Base-by-base conservation (phyloP, 129 eudicot species). In the Escallonia herrerae region DNA sequence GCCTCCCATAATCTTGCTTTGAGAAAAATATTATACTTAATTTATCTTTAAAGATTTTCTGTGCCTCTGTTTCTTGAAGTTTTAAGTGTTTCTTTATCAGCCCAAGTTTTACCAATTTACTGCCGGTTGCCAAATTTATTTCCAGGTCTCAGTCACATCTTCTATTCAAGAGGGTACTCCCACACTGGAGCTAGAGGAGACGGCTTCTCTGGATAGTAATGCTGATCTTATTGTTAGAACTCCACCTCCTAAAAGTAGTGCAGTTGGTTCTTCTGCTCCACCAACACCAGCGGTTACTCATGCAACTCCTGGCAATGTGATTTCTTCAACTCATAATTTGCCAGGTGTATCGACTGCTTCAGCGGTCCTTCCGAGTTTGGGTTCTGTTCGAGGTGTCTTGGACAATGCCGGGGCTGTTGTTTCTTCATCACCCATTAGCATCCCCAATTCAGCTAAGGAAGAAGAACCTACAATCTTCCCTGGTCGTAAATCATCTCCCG, bases 401-500 rank as follows among this genome's bases (percentile, higher is more conserved):
- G 90, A 80, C 14, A 69, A 51, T 67, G 66, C 76, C 69, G 77
- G 66, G 70, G 76, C 79, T 43, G 6, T 82, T 37, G 61, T 67
- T 15, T 74, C 82, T 63, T 76, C 90, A 43, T 72, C 99, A 56
- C 85, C 94, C 9, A 40, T 74, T 51, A 74, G 63, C 64, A 50
- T 80, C 22, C 54, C 95, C 43, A 77, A 41, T 75, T 51, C 82
- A 15, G 45, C 69, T 8, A 83, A 84, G 62, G 99, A 89, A 69
- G 99, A 89, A 74, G 99, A 94, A 1, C 48, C 57, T 55, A 62
- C 82, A n/a, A 76, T 76, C 37, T 82, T 80, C 61, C 91, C 99
- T 68, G 84, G 72, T 60, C 86, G 74, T 14, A 94, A 83, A 77
- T 71, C 95, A 64, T 80, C 95, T 64, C 90, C 93, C 8, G 87